Evolutionary conservation across 495 filamentous ascomycete genomes (phyloP).

Genomic region (Neurospora tetrasperma): DNA sequence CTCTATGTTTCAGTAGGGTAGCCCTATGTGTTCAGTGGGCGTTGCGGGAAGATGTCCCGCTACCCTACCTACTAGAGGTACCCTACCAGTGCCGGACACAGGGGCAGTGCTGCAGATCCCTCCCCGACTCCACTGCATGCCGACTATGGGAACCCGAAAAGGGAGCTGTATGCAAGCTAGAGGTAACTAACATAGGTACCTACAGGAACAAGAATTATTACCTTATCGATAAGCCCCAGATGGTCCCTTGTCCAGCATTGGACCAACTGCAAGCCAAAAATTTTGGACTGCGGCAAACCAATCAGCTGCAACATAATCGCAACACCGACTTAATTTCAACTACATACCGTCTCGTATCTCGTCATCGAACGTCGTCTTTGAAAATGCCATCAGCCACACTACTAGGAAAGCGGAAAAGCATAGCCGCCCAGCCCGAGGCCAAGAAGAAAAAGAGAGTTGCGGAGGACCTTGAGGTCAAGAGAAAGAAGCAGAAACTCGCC

Average conservation of each 20-base stretch:
- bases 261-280: not conserved
- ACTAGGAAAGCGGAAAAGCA: not conserved
- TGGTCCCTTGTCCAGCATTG: not conserved
- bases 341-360: not conserved
- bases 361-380: not conserved
- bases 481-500: not conserved
- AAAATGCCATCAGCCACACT: not conserved
- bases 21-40: not conserved
- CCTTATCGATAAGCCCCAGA: not conserved
- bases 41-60: not conserved
- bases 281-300: not conserved
- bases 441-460: not conserved
- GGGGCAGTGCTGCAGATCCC: not conserved
- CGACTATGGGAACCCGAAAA: too few relatives aligned
- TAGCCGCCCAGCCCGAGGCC: not conserved
- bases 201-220: not conserved
- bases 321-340: not conserved
- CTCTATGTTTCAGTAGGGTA: not conserved
- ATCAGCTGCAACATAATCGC: not conserved
- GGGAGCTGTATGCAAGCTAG: too few relatives aligned
- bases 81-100: not conserved
- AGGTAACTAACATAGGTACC: too few relatives aligned
- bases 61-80: not conserved
- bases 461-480: not conserved
- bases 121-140: not conserved